Conservation (phyloP, 2,329 filamentous ascomycete species). For the Monilinia fructicola region DNA sequence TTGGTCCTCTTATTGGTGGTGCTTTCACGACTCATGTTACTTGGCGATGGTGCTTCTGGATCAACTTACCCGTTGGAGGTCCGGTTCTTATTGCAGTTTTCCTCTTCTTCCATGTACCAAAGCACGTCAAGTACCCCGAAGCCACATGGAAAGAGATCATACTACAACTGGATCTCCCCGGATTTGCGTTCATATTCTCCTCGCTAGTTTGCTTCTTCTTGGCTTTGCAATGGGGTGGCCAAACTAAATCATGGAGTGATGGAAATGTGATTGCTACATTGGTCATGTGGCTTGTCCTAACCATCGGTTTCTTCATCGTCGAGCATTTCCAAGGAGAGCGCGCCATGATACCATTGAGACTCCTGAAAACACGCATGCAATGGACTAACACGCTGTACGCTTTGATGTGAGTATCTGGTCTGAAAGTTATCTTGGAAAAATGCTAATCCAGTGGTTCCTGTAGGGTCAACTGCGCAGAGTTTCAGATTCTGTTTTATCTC, state of each 20-base stretch:
- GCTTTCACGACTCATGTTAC: background rate
- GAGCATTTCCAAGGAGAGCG: constrained; percentile 45
- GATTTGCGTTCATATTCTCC: constrained; percentile 46
- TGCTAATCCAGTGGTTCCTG: background rate
- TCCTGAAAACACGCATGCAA: background rate
- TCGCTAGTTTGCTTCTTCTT: constrained; percentile 43
- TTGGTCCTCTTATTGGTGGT: background rate
- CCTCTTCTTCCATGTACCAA: background rate
- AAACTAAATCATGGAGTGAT: constrained; percentile 45
- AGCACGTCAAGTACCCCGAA: background rate
- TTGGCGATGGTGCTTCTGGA: constrained; percentile 41
- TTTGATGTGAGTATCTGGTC: background rate
- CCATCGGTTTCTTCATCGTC: constrained; percentile 40
- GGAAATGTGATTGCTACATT: constrained; percentile 44
- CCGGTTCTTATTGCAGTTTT: constrained; percentile 20
- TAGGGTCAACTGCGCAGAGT: background rate
- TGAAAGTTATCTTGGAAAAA: background rate
- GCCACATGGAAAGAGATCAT: background rate
- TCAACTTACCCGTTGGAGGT: constrained; percentile 46
- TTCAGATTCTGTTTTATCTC: constrained; percentile 43
- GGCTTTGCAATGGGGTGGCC: constrained; percentile 48
- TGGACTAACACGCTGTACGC: background rate
- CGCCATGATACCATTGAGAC: constrained; percentile 42
- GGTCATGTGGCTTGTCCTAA: constrained; percentile 36
- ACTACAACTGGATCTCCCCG: constrained; percentile 42